A percentile compares a stretch with the other conserved stretches of the same genome.
Evolutionary conservation across 2,329 filamentous ascomycete genomes (phyloP).

Genomic region (Hymenoscyphus albidus): DNA sequence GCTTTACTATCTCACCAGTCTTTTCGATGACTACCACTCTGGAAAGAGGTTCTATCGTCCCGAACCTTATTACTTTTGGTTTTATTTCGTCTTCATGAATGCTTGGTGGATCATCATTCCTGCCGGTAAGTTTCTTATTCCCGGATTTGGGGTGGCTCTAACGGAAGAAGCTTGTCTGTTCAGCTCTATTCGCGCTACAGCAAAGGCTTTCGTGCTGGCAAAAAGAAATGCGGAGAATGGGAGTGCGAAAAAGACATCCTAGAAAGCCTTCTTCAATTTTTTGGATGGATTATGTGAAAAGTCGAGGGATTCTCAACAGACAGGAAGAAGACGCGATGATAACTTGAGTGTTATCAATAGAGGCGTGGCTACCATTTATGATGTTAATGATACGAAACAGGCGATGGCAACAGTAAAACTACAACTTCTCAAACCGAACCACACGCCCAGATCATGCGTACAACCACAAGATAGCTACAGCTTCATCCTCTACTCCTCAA

Average conservation of each 20-base stretch:
- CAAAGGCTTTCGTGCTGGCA: constrained; percentile 21
- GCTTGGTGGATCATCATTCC: constrained; percentile 57
- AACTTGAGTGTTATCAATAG: neutral
- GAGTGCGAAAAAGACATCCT: constrained; percentile 18
- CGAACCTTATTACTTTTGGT: constrained; percentile 59
- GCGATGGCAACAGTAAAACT: too few relatives aligned
- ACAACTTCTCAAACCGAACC: too few relatives aligned
- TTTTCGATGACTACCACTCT: constrained; percentile 43
- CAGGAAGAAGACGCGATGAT: too few relatives aligned
- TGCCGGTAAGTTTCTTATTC: constrained; percentile 41
- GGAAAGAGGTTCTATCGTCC: constrained; percentile 53
- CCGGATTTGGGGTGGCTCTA: neutral
- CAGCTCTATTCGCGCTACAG: constrained; percentile 26
- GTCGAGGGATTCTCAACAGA: neutral
- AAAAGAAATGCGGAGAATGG: constrained; percentile 14
- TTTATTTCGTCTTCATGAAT: constrained; percentile 60
- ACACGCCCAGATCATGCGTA: too few relatives aligned
- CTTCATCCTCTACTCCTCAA: too few relatives aligned
- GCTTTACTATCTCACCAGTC: constrained; percentile 58
- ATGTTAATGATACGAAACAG: too few relatives aligned
- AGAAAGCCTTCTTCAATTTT: constrained; percentile 19
- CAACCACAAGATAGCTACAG: too few relatives aligned
- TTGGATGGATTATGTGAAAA: neutral
- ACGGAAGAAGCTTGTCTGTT: constrained; percentile 23
- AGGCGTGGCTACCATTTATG: neutral